Conservation (phyloP, 306 rosid genomes). For the Quercus bicolor region DNA sequence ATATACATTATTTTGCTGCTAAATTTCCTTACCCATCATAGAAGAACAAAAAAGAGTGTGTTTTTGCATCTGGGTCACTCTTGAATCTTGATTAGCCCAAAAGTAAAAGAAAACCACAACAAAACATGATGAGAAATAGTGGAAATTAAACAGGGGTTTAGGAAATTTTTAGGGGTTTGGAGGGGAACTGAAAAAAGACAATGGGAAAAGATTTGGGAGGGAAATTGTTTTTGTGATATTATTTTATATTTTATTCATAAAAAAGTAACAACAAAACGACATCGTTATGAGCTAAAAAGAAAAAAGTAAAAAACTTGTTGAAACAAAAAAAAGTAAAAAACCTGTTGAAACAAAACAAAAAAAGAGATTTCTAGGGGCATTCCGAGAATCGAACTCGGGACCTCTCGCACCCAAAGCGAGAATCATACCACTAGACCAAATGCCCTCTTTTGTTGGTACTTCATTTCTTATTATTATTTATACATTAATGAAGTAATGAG, state of each 20-base stretch:
- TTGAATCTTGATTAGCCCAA: neutral
- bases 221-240: slow-evolving; percentile 14
- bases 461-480: too few species aligned
- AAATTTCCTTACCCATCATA: neutral
- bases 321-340: neutral
- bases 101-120: slow-evolving; percentile 24
- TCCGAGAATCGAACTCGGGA: slow-evolving; percentile 29
- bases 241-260: too few species aligned
- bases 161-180: neutral
- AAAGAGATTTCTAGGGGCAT: neutral
- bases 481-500: too few species aligned
- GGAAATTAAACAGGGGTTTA: too few species aligned
- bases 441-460: neutral
- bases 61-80: neutral
- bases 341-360: neutral
- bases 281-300: too few species aligned
- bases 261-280: too few species aligned
- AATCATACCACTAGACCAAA: slow-evolving; percentile 23
- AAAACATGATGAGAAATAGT: too few species aligned
- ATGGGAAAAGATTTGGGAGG: neutral
- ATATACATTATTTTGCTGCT: neutral
- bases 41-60: neutral
- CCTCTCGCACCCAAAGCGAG: slow-evolving; percentile 27
- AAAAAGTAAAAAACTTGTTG: too few species aligned
- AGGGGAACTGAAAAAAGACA: neutral